Conservation (phyloP, 495 filamentous ascomycete species). For the Podospora australis region DNA sequence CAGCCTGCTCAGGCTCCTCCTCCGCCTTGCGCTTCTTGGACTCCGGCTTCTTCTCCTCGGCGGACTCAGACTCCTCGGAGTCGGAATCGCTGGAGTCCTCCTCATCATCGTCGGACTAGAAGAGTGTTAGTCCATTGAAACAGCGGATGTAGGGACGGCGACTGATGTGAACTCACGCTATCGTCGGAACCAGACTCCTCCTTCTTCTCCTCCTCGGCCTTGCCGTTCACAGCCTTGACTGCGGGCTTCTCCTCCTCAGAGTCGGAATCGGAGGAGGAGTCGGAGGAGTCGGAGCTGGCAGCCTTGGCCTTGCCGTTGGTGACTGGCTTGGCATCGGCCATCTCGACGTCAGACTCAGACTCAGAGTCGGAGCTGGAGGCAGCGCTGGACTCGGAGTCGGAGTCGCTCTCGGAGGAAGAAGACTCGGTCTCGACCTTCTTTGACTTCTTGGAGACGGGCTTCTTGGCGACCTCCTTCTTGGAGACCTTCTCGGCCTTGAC, state of each 20-base stretch:
- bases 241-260: slow-evolving; percentile 38
- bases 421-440: slow-evolving; percentile 30
- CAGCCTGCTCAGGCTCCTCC: slow-evolving; percentile 51
- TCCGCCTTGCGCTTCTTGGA: slow-evolving; percentile 50
- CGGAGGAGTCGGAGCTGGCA: slow-evolving; percentile 25
- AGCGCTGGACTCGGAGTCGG: slow-evolving; percentile 8
- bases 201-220: slow-evolving; percentile 30
- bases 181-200: slow-evolving; percentile 34
- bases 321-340: slow-evolving; percentile 39
- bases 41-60: slow-evolving; percentile 36
- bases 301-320: slow-evolving; percentile 34
- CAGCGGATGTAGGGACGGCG: slow-evolving; percentile 18
- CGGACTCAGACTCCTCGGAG: slow-evolving; percentile 42
- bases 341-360: slow-evolving; percentile 42
- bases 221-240: slow-evolving; percentile 5
- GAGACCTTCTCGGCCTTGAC: slow-evolving; percentile 44
- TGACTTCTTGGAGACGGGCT: slow-evolving; percentile 27
- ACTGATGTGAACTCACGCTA: slow-evolving; percentile 31
- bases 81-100: slow-evolving; percentile 21
- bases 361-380: slow-evolving; percentile 19
- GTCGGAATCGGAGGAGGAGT: slow-evolving; percentile 21
- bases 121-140: neutral
- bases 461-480: slow-evolving; percentile 23
- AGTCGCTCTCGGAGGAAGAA: slow-evolving; percentile 15
- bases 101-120: slow-evolving; percentile 13